phyloP scores from a whole-genome alignment of 768 basidiomycete species.

The Baorangia bicolor region DNA sequence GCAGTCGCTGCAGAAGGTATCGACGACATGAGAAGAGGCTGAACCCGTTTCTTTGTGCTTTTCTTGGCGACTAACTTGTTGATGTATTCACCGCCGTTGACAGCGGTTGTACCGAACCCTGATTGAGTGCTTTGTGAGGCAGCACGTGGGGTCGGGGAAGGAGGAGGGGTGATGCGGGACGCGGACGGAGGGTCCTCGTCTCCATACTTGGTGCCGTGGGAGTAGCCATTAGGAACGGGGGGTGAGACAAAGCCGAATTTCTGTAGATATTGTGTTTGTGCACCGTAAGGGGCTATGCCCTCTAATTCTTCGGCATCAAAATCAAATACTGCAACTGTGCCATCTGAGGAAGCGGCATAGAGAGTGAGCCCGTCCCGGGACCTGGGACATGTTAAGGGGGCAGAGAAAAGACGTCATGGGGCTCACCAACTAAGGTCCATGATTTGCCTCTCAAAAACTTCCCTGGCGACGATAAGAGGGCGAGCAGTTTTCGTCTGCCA shows the following conservation, averaged over 20 bases:
- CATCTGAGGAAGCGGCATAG: slow-evolving; percentile 94
- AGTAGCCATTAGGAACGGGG: slow-evolving; percentile 68
- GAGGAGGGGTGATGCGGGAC: slow-evolving; percentile 46
- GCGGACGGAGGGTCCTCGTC: slow-evolving; percentile 22
- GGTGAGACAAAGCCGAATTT: slow-evolving; percentile 76
- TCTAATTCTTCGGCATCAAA: slow-evolving; percentile 81
- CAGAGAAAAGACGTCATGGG: not conserved
- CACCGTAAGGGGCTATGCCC: slow-evolving; percentile 70
- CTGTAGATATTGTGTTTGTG: slow-evolving; percentile 75
- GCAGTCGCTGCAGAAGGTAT: slow-evolving; percentile 37
- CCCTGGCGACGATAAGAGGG: slow-evolving; percentile 91
- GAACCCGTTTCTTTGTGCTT: slow-evolving; percentile 62
- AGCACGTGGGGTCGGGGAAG: slow-evolving; percentile 40
- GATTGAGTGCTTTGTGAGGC: slow-evolving; percentile 33
- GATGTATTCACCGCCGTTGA: slow-evolving; percentile 54
- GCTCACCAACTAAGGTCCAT: slow-evolving; percentile 95
- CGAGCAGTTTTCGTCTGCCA: slow-evolving; percentile 94
- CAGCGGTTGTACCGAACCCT: slow-evolving; percentile 41
- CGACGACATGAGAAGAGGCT: slow-evolving; percentile 40
- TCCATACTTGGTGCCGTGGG: slow-evolving; percentile 42
- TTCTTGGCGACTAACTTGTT: slow-evolving; percentile 77
- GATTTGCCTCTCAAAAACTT: slow-evolving; percentile 91
- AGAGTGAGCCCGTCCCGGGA: slow-evolving; percentile 88
- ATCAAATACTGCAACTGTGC: slow-evolving; percentile 84
- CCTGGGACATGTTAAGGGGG: slow-evolving; percentile 45